phyloP scores from a whole-genome alignment of 345 rosid species.

The Ricinus communis region DNA sequence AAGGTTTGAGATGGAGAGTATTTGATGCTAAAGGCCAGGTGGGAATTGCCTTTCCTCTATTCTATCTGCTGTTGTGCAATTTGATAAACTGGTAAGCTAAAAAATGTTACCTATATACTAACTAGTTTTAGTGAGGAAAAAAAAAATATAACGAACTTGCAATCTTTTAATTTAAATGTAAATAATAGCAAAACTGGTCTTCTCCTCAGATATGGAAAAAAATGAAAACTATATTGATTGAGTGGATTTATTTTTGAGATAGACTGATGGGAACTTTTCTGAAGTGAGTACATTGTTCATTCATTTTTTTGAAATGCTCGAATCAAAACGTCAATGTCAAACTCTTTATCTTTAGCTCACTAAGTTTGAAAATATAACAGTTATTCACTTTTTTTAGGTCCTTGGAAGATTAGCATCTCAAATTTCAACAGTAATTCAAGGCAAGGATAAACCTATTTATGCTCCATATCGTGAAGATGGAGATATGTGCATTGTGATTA shows the following conservation, averaged over 20 bases:
- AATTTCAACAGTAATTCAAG: slow-evolving; percentile 84
- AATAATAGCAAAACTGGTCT: too few species aligned
- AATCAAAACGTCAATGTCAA: background rate
- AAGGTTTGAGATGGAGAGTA: slow-evolving; percentile 93
- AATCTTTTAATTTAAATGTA: background rate
- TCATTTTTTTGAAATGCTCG: background rate
- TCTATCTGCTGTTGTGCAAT: too few species aligned
- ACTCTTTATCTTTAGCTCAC: background rate
- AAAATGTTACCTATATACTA: too few species aligned
- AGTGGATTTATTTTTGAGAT: background rate
- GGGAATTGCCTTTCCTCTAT: background rate
- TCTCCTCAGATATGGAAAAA: background rate
- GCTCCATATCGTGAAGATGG: slow-evolving; percentile 91
- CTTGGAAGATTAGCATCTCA: slow-evolving; percentile 98
- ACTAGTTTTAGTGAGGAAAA: too few species aligned
- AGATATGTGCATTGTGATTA: slow-evolving; percentile 92
- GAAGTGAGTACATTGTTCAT: background rate
- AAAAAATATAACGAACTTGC: slow-evolving; percentile 2
- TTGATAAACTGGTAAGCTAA: too few species aligned
- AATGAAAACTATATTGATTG: background rate
- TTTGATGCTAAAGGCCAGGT: slow-evolving; percentile 99
- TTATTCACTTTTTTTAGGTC: slow-evolving; percentile 43
- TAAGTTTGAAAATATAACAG: background rate
- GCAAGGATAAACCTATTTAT: slow-evolving; percentile 95
- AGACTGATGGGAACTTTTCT: background rate